Conservation (phyloP, 2,329 filamentous ascomycete species). For the Huntiella omanensis region DNA sequence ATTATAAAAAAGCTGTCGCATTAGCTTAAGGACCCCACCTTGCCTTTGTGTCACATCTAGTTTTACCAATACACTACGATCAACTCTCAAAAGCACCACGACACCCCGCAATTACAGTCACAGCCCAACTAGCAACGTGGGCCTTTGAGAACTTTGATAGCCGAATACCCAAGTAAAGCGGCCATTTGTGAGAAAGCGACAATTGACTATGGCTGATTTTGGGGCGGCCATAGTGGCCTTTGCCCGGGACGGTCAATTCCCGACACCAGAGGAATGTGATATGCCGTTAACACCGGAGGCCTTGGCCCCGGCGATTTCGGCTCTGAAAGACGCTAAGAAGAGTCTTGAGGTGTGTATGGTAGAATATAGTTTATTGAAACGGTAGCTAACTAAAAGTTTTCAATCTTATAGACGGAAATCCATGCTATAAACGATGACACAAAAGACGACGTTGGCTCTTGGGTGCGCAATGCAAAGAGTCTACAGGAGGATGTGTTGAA, state of each 20-base stretch:
- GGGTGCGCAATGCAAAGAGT: constrained; percentile 69
- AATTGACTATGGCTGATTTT: constrained; percentile 12
- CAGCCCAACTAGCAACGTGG: no score
- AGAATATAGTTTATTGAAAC: background rate
- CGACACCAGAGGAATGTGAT: constrained; percentile 20
- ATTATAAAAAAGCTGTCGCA: no score
- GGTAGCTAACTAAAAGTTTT: background rate
- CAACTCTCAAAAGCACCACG: no score
- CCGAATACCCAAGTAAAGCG: no score
- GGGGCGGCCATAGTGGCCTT: constrained; percentile 24
- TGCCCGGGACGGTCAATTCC: constrained; percentile 22
- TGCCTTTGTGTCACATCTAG: no score
- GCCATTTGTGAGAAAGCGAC: no score
- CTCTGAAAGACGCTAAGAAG: constrained; percentile 19
- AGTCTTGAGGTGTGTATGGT: constrained; percentile 22
- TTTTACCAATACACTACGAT: no score
- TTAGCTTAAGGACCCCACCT: no score
- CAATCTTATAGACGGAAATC: constrained; percentile 41
- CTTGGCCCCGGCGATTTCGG: constrained; percentile 22
- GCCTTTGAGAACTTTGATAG: no score
- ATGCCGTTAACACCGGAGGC: constrained; percentile 21
- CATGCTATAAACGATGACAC: constrained; percentile 57
- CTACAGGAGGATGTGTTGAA: constrained; percentile 72
- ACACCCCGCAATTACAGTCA: no score
- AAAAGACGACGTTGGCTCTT: constrained; percentile 62